phyloP scores from a whole-genome alignment of 2,329 filamentous ascomycete species.

The Fusarium solani-melongenae region DNA sequence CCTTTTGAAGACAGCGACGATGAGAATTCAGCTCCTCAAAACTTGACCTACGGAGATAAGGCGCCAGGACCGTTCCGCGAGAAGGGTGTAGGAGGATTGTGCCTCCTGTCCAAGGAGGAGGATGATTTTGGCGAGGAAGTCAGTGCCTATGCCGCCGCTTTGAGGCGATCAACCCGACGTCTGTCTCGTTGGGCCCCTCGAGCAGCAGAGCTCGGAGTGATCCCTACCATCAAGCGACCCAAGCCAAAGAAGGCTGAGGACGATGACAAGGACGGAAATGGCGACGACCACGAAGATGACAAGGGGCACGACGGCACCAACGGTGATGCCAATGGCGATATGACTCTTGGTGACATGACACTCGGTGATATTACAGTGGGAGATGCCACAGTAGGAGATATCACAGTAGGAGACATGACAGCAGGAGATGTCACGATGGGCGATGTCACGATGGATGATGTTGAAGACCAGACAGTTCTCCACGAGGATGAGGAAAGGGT shows the following conservation, averaged over 20 bases:
- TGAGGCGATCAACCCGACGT: constrained; percentile 72
- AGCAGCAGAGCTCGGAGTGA: constrained; percentile 58
- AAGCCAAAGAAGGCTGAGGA: constrained; percentile 44
- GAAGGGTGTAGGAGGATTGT: constrained; percentile 71
- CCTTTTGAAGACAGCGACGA: constrained; percentile 72
- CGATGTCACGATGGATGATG: constrained; percentile 63
- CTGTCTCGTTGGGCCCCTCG: constrained; percentile 74
- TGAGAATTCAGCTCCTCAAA: constrained; percentile 58
- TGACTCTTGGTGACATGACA: constrained; percentile 43
- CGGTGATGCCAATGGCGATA: constrained; percentile 41
- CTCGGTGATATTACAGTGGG: constrained; percentile 55
- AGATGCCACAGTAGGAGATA: constrained; percentile 58
- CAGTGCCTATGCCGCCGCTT: constrained; percentile 71
- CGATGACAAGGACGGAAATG: constrained; percentile 41
- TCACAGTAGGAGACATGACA: constrained; percentile 47
- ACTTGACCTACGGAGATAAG: constrained; percentile 45
- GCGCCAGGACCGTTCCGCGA: constrained; percentile 60
- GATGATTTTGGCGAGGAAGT: constrained; percentile 84
- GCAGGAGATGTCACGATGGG: constrained; percentile 42
- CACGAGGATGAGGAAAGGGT: constrained; percentile 56
- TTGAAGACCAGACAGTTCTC: constrained; percentile 57
- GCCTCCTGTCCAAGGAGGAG: constrained; percentile 68
- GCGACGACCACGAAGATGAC: constrained; percentile 45
- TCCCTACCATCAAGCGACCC: constrained; percentile 58
- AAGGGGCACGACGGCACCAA: constrained; percentile 36